Evolutionary conservation across 192 early-diverging fungal species (phyloP).

Genomic region (Coemansia sp.): DNA sequence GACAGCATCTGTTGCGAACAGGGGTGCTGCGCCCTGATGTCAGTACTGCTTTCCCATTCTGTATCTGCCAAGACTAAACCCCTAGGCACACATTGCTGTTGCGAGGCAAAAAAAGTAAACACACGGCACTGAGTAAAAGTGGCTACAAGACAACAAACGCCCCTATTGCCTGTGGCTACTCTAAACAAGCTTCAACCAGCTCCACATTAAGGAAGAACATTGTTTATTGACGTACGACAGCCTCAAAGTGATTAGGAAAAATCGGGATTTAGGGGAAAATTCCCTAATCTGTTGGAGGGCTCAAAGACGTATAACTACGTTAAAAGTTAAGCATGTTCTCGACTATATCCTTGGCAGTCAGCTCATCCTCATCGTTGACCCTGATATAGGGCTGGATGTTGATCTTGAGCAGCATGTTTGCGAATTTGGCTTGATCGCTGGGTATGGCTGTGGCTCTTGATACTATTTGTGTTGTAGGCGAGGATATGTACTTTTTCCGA

Average conservation of each 20-base stretch:
- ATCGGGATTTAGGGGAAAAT: too few relatives aligned
- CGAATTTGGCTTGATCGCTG: background rate
- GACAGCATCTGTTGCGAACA: background rate
- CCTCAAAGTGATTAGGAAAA: background rate
- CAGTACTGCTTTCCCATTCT: background rate
- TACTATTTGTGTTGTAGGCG: background rate
- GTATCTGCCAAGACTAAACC: background rate
- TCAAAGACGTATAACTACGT: too few relatives aligned
- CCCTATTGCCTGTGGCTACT: background rate
- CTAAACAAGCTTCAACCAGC: background rate
- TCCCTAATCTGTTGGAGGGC: background rate
- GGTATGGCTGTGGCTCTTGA: background rate
- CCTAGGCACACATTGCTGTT: background rate
- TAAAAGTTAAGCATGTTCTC: conserved; percentile 17
- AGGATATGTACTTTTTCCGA: background rate
- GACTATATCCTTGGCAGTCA: conserved; percentile 4
- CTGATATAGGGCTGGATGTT: background rate
- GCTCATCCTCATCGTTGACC: background rate
- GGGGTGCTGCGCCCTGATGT: background rate
- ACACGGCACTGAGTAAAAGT: background rate
- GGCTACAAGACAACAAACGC: background rate
- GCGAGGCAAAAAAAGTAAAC: background rate
- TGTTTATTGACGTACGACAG: background rate
- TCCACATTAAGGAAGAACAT: background rate
- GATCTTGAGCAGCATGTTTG: background rate